Evolutionary conservation across 1,284 basidiomycete species (phyloP), one percentile per base, ranked within the genome.

Genomic region (Melampsora larici-populina): DNA sequence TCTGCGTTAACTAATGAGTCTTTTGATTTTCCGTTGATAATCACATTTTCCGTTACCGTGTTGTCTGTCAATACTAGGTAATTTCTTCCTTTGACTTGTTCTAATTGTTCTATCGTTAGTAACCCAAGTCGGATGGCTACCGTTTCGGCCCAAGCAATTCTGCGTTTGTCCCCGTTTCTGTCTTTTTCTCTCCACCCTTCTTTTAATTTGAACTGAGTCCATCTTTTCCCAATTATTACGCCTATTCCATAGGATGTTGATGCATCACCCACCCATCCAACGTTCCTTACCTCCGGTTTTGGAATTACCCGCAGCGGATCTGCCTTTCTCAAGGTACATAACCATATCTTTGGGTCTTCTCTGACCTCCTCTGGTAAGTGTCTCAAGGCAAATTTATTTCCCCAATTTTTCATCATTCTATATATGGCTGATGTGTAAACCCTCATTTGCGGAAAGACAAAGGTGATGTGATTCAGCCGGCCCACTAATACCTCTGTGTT

Each of bases 191-290:
- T 7, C 26, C 36, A 9, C 49, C n/a, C 29, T n/a, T n/a, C 15
- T 36, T 29, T 2, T 8, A 69, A 48, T 29, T 69, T 21, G 31
- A 71, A 71, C 24, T 62, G 69, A 8, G 51, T 21, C 69, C 55
- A 71, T 24, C 55, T 36, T 13, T 40, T 40, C 2, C 51, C 24
- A 17, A 71, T 3, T 7, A 71, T 1, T n/a, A n/a, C n/a, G n/a
- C 1, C 51, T 11, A 71, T 60, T 5, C 69, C 55, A 33, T 33
- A 71, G 17, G 69, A 71, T n/a, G 51, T 71, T 1, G 55, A 58
- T 18, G 29, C n/a, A 36, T 70, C 68, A 31, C 68, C 68, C 5
- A 70, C 29, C 68, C 68, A 70, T 4, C 31, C 68, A 18, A 49
- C 11, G 26, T 70, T 51, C 4, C 21, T 9, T 49, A 21, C 11